These are phyloP conservation scores for Pseudogymnoascus sp. DNA, from an alignment of 2,329 filamentous ascomycete species.

Conservation along the genomic window DNA sequence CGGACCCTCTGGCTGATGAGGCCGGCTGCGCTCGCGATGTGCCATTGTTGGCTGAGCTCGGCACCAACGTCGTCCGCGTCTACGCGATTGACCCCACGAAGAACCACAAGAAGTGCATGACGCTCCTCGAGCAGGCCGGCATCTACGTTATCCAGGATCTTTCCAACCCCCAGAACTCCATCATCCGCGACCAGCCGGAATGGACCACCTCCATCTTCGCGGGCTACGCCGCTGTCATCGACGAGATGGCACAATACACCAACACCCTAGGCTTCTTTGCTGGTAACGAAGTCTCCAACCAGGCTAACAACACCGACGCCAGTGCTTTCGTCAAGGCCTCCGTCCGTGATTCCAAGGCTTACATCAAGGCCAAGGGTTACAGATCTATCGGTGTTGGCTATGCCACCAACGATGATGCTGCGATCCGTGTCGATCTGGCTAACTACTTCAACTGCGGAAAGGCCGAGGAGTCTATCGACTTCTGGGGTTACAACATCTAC, in stretches of 20 bases:
- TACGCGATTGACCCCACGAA: conserved; percentile 79
- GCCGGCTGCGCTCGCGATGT: conserved; percentile 74
- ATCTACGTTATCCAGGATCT: conserved; percentile 96
- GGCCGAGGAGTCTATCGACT: conserved; percentile 65
- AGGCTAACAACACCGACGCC: conserved; percentile 76
- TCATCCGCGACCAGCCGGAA: conserved; percentile 68
- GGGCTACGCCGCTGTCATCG: conserved; percentile 78
- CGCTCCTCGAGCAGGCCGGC: conserved; percentile 67
- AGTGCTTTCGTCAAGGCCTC: conserved; percentile 96
- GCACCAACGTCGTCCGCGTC: conserved; percentile 89
- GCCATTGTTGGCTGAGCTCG: conserved; percentile 65
- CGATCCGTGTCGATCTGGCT: conserved; percentile 72
- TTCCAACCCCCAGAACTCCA: conserved; percentile 70
- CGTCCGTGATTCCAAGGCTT: conserved; percentile 88
- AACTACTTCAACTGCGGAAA: conserved; percentile 92
- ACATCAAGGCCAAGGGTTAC: conserved; percentile 75
- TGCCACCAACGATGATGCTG: conserved; percentile 84
- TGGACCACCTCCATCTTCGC: conserved; percentile 74
- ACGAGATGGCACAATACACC: conserved; percentile 70
- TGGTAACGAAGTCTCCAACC: conserved; percentile 94
- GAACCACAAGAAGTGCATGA: conserved; percentile 81
- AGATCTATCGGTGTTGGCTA: conserved; percentile 84
- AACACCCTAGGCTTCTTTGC: conserved; percentile 98
- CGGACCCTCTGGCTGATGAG: conserved; percentile 71
- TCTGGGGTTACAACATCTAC: conserved; percentile 99